Percentiles rank a stretch among this genome's conserved stretches.
Conservation (phyloP, 495 filamentous ascomycete species). For the Neurospora sp. region DNA sequence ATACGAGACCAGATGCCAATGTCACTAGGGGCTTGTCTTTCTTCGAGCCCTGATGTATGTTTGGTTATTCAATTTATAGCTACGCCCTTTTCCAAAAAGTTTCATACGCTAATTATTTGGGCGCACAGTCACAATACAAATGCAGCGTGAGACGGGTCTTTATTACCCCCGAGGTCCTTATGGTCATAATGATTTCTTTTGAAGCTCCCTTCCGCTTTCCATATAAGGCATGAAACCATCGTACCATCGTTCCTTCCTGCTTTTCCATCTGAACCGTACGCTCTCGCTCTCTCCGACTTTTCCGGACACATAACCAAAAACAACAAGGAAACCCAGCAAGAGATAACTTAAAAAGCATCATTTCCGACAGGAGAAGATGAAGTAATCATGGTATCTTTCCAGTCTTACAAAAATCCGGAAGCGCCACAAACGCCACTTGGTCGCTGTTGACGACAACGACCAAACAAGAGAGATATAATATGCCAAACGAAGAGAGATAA, state of each 20-base stretch:
- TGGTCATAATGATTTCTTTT: background rate
- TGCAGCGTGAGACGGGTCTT: background rate
- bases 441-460: constrained; percentile 14
- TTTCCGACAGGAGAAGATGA: background rate
- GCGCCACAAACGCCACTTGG: constrained; percentile 21
- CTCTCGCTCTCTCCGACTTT: background rate
- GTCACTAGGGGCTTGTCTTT: background rate
- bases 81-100: background rate
- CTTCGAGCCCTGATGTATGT: background rate
- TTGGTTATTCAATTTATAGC: background rate
- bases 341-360: background rate
- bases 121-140: background rate
- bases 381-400: constrained; percentile 20
- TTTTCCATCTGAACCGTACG: background rate
- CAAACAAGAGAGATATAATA: constrained; percentile 4
- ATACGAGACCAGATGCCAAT: background rate
- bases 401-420: constrained; percentile 7
- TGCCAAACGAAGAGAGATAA: constrained; percentile 4
- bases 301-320: background rate
- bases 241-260: background rate
- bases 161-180: background rate
- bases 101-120: background rate
- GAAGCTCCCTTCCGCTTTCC: background rate
- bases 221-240: background rate
- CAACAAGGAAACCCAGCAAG: background rate